These are phyloP conservation scores for Citropsis articulata DNA, from an alignment of 345 rosid species.

Conservation along the genomic window DNA sequence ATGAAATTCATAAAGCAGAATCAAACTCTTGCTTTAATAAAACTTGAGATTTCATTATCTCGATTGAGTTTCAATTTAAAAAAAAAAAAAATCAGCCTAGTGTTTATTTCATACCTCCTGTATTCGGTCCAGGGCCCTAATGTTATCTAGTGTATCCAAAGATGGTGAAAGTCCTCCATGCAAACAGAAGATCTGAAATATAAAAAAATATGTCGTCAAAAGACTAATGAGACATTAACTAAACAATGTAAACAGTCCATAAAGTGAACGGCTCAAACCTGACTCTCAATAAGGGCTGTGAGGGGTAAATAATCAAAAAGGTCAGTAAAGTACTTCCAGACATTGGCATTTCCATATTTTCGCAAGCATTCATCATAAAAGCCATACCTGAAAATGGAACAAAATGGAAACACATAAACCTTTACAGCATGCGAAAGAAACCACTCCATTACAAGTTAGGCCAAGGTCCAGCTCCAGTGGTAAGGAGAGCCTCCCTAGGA, in stretches of 20 bases:
- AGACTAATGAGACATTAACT: neutral
- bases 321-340: constrained; percentile 91
- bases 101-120: constrained; percentile 56
- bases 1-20: neutral
- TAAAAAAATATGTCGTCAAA: constrained; percentile 9
- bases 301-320: constrained; percentile 90
- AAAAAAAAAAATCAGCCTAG: neutral
- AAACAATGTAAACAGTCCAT: constrained; percentile 3
- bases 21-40: neutral
- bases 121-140: constrained; percentile 91
- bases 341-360: constrained; percentile 95
- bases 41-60: neutral
- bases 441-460: too few species aligned
- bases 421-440: neutral
- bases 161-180: constrained; percentile 97
- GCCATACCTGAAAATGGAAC: constrained; percentile 64
- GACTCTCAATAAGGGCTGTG: constrained; percentile 94
- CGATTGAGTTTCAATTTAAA: neutral
- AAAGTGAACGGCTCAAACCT: constrained; percentile 43
- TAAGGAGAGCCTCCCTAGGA: too few species aligned
- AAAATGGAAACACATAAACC: neutral
- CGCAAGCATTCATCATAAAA: constrained; percentile 94
- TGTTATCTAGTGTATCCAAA: constrained; percentile 87
- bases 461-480: too few species aligned
- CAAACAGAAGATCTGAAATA: constrained; percentile 75